These are phyloP conservation scores for Thraustotheca clavata DNA, from an alignment of 352 stramenopile genomes.

Conservation along the genomic window DNA sequence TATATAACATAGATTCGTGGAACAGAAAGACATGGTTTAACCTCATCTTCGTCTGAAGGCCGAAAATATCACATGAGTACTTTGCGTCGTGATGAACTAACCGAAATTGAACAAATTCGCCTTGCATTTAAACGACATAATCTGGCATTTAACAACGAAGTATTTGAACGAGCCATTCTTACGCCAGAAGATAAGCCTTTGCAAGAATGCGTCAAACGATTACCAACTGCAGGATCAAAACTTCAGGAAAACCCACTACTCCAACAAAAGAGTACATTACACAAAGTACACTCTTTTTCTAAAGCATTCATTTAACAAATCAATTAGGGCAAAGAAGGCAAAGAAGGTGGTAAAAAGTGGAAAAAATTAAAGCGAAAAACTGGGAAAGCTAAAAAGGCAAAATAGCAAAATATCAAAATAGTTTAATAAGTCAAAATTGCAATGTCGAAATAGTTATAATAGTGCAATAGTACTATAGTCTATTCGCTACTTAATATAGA, in stretches of 20 bases:
- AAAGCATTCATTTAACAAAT: background rate
- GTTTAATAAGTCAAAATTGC: too few species aligned
- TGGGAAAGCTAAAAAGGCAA: background rate
- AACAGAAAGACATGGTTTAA: background rate
- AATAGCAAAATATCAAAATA: too few species aligned
- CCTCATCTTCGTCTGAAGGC: background rate
- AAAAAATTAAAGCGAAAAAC: too few species aligned
- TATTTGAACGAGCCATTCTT: conserved; percentile 46
- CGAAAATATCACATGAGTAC: conserved; percentile 35
- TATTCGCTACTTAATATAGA: too few species aligned
- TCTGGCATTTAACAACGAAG: conserved; percentile 29
- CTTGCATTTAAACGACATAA: conserved; percentile 45
- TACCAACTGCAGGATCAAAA: conserved; percentile 39
- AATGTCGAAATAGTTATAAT: too few species aligned
- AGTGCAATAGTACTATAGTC: too few species aligned
- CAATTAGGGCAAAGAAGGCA: background rate
- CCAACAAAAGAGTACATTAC: background rate
- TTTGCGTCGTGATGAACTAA: conserved; percentile 39
- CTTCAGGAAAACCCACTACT: conserved; percentile 40
- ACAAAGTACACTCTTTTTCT: background rate
- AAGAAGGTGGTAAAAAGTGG: background rate
- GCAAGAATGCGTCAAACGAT: conserved; percentile 39
- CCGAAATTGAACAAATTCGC: conserved; percentile 59
- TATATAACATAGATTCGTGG: background rate
- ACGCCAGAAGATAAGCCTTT: conserved; percentile 46